Conservation (phyloP, 352 stramenopile species). For the Pythium phragmitis region DNA sequence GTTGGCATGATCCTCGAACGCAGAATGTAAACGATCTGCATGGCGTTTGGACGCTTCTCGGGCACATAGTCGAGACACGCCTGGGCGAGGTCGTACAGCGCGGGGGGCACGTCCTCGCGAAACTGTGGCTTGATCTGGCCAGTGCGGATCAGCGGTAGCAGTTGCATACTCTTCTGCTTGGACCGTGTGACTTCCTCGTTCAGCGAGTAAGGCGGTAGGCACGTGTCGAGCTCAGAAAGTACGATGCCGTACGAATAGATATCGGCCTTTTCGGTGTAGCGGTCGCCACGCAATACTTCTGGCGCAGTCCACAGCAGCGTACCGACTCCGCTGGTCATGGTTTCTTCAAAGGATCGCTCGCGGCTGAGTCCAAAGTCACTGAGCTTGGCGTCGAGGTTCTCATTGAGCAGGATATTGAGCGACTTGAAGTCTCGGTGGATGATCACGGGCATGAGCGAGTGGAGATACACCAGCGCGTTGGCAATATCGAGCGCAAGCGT, state of each 20-base stretch:
- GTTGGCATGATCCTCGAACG: slow-evolving; percentile 24
- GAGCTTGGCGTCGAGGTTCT: slow-evolving; percentile 60
- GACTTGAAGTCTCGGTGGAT: slow-evolving; percentile 80
- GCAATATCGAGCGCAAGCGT: slow-evolving; percentile 59
- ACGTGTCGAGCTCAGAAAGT: slow-evolving; percentile 19
- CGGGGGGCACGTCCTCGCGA: slow-evolving; percentile 33
- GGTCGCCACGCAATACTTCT: slow-evolving; percentile 52
- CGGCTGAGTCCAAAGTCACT: slow-evolving; percentile 81
- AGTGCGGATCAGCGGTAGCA: slow-evolving; percentile 24
- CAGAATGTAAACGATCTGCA: slow-evolving; percentile 29
- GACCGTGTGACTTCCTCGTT: slow-evolving; percentile 22
- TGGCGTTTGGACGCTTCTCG: slow-evolving; percentile 24
- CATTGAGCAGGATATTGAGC: slow-evolving; percentile 15
- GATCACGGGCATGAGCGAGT: slow-evolving; percentile 62
- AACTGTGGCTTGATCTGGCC: slow-evolving; percentile 45
- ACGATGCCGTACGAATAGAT: slow-evolving; percentile 40
- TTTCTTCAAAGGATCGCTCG: slow-evolving; percentile 17
- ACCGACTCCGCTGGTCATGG: slow-evolving; percentile 59
- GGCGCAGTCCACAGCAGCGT: slow-evolving; percentile 80
- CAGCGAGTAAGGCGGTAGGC: slow-evolving; percentile 24
- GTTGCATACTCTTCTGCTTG: slow-evolving; percentile 25
- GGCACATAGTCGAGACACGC: slow-evolving; percentile 18
- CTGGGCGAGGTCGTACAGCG: slow-evolving; percentile 13
- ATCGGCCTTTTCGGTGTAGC: slow-evolving; percentile 65
- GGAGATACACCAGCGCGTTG: slow-evolving; percentile 70